Evolutionary conservation across 805 yeast species (phyloP).

Genomic region (Saturnispora galanensis): DNA sequence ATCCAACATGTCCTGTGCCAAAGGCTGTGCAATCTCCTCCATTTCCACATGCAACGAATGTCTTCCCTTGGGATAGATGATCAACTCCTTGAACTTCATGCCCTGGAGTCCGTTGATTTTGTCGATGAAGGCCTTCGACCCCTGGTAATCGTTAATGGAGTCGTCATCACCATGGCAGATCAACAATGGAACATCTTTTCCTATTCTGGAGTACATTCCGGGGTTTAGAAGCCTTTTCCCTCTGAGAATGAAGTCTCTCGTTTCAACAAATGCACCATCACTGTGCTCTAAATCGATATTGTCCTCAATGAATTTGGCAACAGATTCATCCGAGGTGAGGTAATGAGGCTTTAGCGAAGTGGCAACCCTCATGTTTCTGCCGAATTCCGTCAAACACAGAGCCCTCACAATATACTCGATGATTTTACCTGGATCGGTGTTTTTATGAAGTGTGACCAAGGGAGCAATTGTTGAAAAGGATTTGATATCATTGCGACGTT

Average conservation of each 20-base stretch:
- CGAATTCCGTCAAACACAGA: constrained; percentile 36
- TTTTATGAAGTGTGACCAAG: constrained; percentile 45
- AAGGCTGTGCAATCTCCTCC: constrained; percentile 29
- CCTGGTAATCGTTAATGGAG: constrained; percentile 44
- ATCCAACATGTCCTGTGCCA: constrained; percentile 29
- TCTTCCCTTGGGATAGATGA: constrained; percentile 25
- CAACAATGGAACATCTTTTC: constrained; percentile 37
- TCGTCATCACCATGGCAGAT: constrained; percentile 60
- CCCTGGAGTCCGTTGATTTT: constrained; percentile 19
- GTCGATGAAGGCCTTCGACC: constrained; percentile 34
- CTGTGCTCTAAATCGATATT: constrained; percentile 35
- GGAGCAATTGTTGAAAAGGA: constrained; percentile 52
- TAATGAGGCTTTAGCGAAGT: constrained; percentile 47
- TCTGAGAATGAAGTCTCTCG: constrained; percentile 51
- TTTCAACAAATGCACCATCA: constrained; percentile 44
- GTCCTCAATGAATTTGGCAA: constrained; percentile 35
- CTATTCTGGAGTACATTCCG: constrained; percentile 28
- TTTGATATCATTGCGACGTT: constrained; percentile 33
- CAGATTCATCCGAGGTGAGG: constrained; percentile 39
- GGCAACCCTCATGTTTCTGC: constrained; percentile 33
- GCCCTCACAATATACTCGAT: constrained; percentile 34
- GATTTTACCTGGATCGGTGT: constrained; percentile 42
- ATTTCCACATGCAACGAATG: constrained; percentile 40
- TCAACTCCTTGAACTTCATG: constrained; percentile 22
- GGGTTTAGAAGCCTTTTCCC: constrained; percentile 43